Conservation (phyloP, 2,329 filamentous ascomycete genomes). For the Epicoccum nigrum region DNA sequence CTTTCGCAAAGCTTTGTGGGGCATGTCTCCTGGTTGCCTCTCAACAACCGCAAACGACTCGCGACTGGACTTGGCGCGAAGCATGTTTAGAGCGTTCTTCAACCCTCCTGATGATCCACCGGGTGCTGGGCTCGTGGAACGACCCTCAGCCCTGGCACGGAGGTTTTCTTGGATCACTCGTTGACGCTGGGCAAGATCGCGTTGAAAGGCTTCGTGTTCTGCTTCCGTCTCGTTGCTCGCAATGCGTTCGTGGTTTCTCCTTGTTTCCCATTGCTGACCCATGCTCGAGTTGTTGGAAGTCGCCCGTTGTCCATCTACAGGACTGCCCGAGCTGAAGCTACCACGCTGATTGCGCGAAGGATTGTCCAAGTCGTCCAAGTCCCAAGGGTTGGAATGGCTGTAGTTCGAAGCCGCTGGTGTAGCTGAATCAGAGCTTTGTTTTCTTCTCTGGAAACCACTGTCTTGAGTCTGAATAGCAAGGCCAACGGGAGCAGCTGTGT, state of each 20-base stretch:
- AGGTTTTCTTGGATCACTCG: constrained; percentile 75
- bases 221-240: constrained; percentile 59
- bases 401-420: constrained; percentile 56
- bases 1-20: constrained; percentile 65
- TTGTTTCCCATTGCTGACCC: constrained; percentile 53
- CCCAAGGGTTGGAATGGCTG: constrained; percentile 61
- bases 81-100: constrained; percentile 65
- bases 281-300: constrained; percentile 15
- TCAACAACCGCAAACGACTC: constrained; percentile 64
- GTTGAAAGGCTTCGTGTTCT: constrained; percentile 73
- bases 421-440: constrained; percentile 42
- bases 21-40: constrained; percentile 46
- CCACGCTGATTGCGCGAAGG: constrained; percentile 45
- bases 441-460: constrained; percentile 33
- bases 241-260: constrained; percentile 55
- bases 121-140: constrained; percentile 48
- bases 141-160: constrained; percentile 66
- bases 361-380: constrained; percentile 58
- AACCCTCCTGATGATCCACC: constrained; percentile 46
- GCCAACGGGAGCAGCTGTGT: constrained; percentile 41
- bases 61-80: constrained; percentile 70
- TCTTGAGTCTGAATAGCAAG: constrained; percentile 46
- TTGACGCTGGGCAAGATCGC: constrained; percentile 72
- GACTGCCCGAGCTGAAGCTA: constrained; percentile 45
- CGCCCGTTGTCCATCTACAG: constrained; percentile 36